These are phyloP conservation scores for Agastache rugosa DNA, from an alignment of 257 asterid species.

Conservation along the genomic window DNA sequence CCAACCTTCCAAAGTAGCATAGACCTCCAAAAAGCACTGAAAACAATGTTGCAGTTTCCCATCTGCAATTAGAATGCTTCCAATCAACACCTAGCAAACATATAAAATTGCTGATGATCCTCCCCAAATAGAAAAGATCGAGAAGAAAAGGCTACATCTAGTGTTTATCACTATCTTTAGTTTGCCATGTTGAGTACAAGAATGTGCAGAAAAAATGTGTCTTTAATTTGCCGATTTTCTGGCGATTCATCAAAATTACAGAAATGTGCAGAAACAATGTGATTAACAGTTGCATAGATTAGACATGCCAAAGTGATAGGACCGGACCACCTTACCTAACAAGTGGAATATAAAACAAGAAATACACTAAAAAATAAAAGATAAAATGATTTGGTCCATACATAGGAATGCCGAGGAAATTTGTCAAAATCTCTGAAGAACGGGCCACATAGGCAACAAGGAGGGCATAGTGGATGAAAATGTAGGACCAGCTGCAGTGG, in stretches of 20 bases:
- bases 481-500: slow-evolving; percentile 89
- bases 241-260: no score
- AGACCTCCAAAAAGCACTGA: slow-evolving; percentile 83
- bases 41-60: slow-evolving; percentile 89
- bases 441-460: slow-evolving; percentile 97
- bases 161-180: slow-evolving; percentile 12
- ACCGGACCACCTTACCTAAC: not conserved
- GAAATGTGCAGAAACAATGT: no score
- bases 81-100: slow-evolving; percentile 77
- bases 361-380: slow-evolving; percentile 2
- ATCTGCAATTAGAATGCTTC: slow-evolving; percentile 91
- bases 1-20: slow-evolving; percentile 86
- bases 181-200: not conserved
- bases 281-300: no score
- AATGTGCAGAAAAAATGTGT: no score
- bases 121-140: slow-evolving; percentile 19
- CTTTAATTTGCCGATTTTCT: no score
- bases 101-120: slow-evolving; percentile 48
- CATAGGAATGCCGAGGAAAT: slow-evolving; percentile 80
- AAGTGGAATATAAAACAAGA: slow-evolving; percentile 22
- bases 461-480: slow-evolving; percentile 92
- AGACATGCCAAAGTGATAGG: not conserved
- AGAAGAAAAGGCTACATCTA: slow-evolving; percentile 12
- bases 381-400: slow-evolving; percentile 38
- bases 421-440: slow-evolving; percentile 85